Base-by-base conservation (phyloP, 2,329 filamentous ascomycete species). In the Bretziella fagacearum region DNA sequence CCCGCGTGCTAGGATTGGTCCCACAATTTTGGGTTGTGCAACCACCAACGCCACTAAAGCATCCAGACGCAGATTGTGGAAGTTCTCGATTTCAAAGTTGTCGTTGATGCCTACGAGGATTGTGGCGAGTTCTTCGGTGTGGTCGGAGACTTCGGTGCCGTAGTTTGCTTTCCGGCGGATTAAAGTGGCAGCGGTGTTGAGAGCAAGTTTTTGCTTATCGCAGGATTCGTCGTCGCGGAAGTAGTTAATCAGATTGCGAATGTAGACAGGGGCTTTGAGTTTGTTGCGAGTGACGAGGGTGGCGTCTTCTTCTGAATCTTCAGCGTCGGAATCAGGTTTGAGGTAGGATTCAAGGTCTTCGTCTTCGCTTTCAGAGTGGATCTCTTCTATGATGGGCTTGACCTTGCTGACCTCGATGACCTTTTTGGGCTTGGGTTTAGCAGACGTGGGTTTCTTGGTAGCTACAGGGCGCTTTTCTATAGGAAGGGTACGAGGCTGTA, bases 301-400 rank as follows among this genome's bases (percentile, higher is more conserved):
- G 4, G 91, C 80, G 55, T 98, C 93, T 30, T 95, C 87, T 49
- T 95, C 86, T 0, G 85, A 89, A 58, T 98, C 91, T 58, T 93
- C 84, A 0, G 77, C 73, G 54, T 98, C 91, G 1, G 83, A 86
- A 56, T 85, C 84, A 1, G 84, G 84, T 59, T 94, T 95, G 11
- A 74, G 73, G 55, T 95, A 94, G 1, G 84, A 74, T 2, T 76
- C 66, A 1, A 96, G 65, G 51, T 83, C 81, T 13, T 79, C 74
- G 26, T 77, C 72, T 39, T 79, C 76, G 6, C 68, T 69, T 2
- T 71, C 71, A 7, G 72, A 70, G 20, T 70, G 66, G 7, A 86
- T 59, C 56, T 85, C 81, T 60, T 86, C 72, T 13, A 81, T 76
- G 15, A 79, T 66, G 17, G 76, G 50, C 61, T 56, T 63, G 52